Evolutionary conservation across 768 basidiomycete species (phyloP).

Genomic region (Lentinula aciculospora): DNA sequence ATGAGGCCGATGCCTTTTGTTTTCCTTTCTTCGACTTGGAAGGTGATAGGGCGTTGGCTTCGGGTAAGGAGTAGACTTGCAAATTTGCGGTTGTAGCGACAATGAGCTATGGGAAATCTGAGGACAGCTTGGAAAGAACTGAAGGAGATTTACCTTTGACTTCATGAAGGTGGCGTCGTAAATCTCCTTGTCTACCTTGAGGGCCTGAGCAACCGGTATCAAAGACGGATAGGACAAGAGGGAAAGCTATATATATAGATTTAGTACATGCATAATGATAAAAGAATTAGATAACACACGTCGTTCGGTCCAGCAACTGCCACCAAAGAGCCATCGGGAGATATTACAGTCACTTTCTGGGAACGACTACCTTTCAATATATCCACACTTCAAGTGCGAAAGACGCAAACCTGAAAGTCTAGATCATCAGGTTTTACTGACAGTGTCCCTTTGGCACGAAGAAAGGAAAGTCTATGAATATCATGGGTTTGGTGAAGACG

Average conservation of each 20-base stretch:
- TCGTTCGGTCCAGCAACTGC: conserved; percentile 71
- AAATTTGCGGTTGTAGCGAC: conserved; percentile 62
- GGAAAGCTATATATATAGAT: conserved; percentile 9
- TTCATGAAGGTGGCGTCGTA: conserved; percentile 81
- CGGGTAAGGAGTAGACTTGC: conserved; percentile 55
- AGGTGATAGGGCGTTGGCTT: conserved; percentile 13
- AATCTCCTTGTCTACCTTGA: conserved; percentile 71
- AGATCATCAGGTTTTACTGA: conserved; percentile 46
- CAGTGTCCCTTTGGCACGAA: conserved; percentile 58
- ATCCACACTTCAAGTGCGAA: background rate
- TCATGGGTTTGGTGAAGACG: background rate
- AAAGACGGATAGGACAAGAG: conserved; percentile 34
- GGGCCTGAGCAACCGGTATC: conserved; percentile 36
- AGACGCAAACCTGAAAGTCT: conserved; percentile 79
- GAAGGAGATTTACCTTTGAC: conserved; percentile 40
- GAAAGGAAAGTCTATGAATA: conserved; percentile 42
- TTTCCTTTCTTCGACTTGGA: conserved; percentile 36
- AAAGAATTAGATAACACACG: conserved; percentile 36
- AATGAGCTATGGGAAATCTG: conserved; percentile 41
- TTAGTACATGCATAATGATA: background rate
- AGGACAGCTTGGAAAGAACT: background rate
- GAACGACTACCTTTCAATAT: conserved; percentile 7
- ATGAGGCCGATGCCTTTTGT: conserved; percentile 25
- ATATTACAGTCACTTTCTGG: conserved; percentile 86
- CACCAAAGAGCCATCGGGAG: conserved; percentile 58